Base-by-base conservation (phyloP, 169 alveolate genomes). In the Eimeria zaria region DNA sequence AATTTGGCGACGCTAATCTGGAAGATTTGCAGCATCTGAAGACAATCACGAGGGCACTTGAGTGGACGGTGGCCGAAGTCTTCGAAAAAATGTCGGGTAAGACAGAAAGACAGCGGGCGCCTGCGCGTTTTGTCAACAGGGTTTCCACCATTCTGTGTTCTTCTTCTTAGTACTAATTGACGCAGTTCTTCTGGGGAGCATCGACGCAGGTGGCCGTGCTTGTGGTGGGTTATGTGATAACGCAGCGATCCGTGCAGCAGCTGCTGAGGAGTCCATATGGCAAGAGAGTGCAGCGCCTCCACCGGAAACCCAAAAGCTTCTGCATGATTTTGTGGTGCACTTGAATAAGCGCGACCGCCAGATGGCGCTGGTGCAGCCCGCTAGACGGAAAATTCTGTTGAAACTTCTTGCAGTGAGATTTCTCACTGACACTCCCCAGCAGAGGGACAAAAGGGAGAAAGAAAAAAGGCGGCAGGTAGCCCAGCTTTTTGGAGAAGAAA, bases 71-170 rank as follows among this genome's bases (percentile, higher is more conserved):
- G n/a, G 51, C 81, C 1, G 93, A 87, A n/a, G 93, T 87, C 1
- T 87, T 87, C 44, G 93, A 62, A 20, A 87, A 87, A 33, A 87
- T 87, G 93, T 87, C 93, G 24, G 93, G 93, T 87, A 48, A 87
- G 93, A 48, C 9, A 44, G 55, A 48, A 48, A 48, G 55, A 48
- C 55, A 48, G 55, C n/a, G n/a, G n/a, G n/a, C n/a, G n/a, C n/a
- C n/a, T n/a, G n/a, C n/a, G 55, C 9, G 55, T 48, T 48, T 48
- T 4, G 55, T n/a, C n/a, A n/a, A n/a, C n/a, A n/a, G n/a, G n/a
- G n/a, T n/a, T n/a, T 48, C 55, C 55, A 6, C 9, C 55, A 48
- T 48, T 4, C 9, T 48, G 55, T 48, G 4, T 4, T 48, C 4
- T 4, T 9, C 9, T 48, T 48, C 9, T 48, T 9, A 4, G 55